Conservation (phyloP, 345 rosid species). For the Populus ilicifolia region DNA sequence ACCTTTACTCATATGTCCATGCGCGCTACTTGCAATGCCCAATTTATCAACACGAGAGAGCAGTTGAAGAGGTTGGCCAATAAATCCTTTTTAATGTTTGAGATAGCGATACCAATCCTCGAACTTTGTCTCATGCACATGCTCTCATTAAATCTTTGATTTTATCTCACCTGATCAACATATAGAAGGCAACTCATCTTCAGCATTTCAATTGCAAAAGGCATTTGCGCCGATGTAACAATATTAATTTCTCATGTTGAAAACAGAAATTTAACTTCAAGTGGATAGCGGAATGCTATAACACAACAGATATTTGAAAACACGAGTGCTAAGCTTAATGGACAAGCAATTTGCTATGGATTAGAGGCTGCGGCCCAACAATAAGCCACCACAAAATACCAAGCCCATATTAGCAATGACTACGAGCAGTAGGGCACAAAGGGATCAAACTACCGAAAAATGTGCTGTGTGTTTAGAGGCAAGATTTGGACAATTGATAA, state of each 20-base stretch:
- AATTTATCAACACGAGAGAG: slow-evolving; percentile 95
- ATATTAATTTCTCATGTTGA: not conserved
- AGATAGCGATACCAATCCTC: slow-evolving; percentile 69
- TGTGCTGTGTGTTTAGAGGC: not conserved
- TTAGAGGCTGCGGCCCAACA: not conserved
- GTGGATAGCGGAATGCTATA: not conserved
- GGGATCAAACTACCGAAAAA: not conserved
- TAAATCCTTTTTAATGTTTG: slow-evolving; percentile 84
- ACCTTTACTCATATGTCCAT: slow-evolving; percentile 99
- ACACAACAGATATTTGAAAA: not conserved
- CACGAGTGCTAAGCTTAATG: not conserved
- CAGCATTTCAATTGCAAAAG: slow-evolving; percentile 9
- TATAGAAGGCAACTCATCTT: slow-evolving; percentile 3
- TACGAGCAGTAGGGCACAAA: not conserved
- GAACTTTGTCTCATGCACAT: slow-evolving; percentile 94
- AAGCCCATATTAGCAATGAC: not conserved
- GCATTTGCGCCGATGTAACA: not conserved
- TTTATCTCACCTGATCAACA: slow-evolving; percentile 70
- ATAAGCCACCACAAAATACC: not conserved
- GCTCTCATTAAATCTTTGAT: slow-evolving; percentile 73
- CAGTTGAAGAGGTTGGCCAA: slow-evolving; percentile 94
- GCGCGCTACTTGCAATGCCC: slow-evolving; percentile 99
- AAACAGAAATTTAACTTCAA: not conserved
- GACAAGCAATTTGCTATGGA: not conserved
- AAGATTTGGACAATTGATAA: not conserved